Percentiles rank a stretch among this genome's conserved stretches.
Conservation (phyloP, 805 yeast species). For the Wickerhamiella spandovensis region DNA sequence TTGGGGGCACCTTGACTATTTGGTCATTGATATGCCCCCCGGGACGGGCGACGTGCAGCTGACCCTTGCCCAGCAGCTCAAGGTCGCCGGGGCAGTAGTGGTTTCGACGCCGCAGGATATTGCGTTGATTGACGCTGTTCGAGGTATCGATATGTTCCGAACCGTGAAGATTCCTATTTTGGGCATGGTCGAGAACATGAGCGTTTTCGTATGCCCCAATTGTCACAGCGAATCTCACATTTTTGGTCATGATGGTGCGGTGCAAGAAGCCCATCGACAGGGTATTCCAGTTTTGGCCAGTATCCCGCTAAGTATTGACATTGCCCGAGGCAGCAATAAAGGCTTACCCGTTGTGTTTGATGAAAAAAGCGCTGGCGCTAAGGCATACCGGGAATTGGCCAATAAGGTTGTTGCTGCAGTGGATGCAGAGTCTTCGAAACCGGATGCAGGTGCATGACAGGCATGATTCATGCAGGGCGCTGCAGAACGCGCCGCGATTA, state of each 20-base stretch:
- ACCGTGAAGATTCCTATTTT: slow-evolving; percentile 58
- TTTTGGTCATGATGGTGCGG: slow-evolving; percentile 56
- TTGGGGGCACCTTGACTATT: slow-evolving; percentile 54
- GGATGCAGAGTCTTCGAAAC: background rate
- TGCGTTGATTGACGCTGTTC: slow-evolving; percentile 65
- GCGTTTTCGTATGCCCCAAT: slow-evolving; percentile 59
- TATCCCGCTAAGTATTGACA: slow-evolving; percentile 50
- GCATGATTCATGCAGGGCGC: background rate
- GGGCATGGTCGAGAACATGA: slow-evolving; percentile 78
- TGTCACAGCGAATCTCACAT: slow-evolving; percentile 62
- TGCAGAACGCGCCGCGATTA: background rate
- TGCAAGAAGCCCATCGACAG: slow-evolving; percentile 35
- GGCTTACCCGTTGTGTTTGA: background rate
- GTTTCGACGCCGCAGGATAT: slow-evolving; percentile 83
- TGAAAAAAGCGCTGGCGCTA: background rate
- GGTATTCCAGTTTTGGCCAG: slow-evolving; percentile 45
- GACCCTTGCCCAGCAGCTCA: slow-evolving; percentile 66
- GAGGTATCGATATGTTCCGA: slow-evolving; percentile 67
- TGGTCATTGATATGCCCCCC: slow-evolving; percentile 79
- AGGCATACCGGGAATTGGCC: background rate
- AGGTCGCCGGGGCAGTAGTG: slow-evolving; percentile 64
- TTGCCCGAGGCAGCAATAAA: slow-evolving; percentile 27
- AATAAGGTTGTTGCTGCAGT: background rate
- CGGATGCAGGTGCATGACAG: background rate
- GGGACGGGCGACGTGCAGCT: slow-evolving; percentile 85